These are phyloP conservation scores for Tetratostichococcus sp. DNA, from an alignment of 139 green algal genomes.

Conservation along the genomic window DNA sequence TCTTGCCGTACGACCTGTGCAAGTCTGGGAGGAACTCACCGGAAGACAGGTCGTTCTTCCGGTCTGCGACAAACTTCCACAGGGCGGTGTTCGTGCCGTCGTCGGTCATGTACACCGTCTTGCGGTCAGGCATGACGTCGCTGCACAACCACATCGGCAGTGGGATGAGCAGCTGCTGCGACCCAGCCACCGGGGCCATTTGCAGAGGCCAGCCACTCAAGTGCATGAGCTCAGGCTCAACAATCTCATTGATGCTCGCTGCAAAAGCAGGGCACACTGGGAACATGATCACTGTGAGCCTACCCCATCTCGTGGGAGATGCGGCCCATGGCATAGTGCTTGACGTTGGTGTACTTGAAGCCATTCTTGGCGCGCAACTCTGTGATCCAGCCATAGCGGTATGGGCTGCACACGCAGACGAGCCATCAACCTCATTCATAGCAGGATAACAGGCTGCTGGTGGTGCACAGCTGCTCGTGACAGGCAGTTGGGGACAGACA, in stretches of 20 bases:
- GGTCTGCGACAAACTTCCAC: slow-evolving; percentile 16
- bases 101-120: slow-evolving; percentile 45
- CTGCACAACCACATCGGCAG: neutral
- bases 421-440: too few relatives aligned
- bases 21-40: too few relatives aligned
- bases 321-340: slow-evolving; percentile 26
- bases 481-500: too few relatives aligned
- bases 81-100: slow-evolving; percentile 31
- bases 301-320: slow-evolving; percentile 22
- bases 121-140: slow-evolving; percentile 34
- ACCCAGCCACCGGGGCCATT: too few relatives aligned
- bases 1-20: too few relatives aligned
- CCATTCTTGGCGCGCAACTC: neutral
- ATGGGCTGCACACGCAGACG: slow-evolving; percentile 7
- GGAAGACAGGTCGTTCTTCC: slow-evolving; percentile 14
- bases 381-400: slow-evolving; percentile 21
- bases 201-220: too few relatives aligned
- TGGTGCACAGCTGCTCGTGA: too few relatives aligned
- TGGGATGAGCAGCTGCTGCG: too few relatives aligned
- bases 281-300: too few relatives aligned
- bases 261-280: neutral
- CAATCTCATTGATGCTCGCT: neutral
- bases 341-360: neutral
- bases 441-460: too few relatives aligned
- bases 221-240: too few relatives aligned